These are phyloP conservation scores for Termitomyces sp. DNA, from an alignment of 768 basidiomycete genomes.

Conservation along the genomic window DNA sequence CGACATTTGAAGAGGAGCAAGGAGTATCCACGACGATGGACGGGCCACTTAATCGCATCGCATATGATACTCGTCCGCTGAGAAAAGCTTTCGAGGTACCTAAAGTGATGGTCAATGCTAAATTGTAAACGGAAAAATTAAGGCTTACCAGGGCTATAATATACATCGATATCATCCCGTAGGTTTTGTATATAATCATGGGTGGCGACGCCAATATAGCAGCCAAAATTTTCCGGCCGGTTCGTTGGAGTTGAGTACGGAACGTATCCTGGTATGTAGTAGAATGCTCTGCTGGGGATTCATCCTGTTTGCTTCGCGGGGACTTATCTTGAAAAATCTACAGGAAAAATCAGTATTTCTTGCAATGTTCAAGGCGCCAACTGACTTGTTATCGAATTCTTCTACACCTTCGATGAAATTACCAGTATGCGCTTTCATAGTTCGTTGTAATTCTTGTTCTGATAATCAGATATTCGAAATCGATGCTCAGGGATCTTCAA, in stretches of 20 bases:
- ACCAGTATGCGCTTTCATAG: conserved; percentile 48
- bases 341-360: not conserved
- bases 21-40: conserved; percentile 71
- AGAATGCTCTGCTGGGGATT: conserved; percentile 72
- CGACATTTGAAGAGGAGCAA: conserved; percentile 66
- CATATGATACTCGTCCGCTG: conserved; percentile 68
- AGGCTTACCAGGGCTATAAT: conserved; percentile 59
- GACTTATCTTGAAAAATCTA: conserved; percentile 66
- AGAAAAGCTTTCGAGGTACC: conserved; percentile 18
- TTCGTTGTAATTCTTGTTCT: conserved; percentile 27
- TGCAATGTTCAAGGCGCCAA: not conserved
- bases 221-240: conserved; percentile 51
- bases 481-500: conserved; percentile 58
- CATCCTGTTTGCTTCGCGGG: conserved; percentile 71
- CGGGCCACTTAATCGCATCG: conserved; percentile 62
- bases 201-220: conserved; percentile 65
- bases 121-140: not conserved
- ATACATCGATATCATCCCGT: conserved; percentile 55
- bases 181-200: conserved; percentile 68
- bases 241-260: conserved; percentile 50
- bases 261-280: conserved; percentile 65
- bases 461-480: conserved; percentile 42
- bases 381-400: conserved; percentile 56
- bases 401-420: conserved; percentile 61
- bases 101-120: not conserved